A percentile compares a stretch with the other conserved stretches of the same genome.
Conservation (phyloP, 352 stramenopile species). For the Peronospora farinosa region DNA sequence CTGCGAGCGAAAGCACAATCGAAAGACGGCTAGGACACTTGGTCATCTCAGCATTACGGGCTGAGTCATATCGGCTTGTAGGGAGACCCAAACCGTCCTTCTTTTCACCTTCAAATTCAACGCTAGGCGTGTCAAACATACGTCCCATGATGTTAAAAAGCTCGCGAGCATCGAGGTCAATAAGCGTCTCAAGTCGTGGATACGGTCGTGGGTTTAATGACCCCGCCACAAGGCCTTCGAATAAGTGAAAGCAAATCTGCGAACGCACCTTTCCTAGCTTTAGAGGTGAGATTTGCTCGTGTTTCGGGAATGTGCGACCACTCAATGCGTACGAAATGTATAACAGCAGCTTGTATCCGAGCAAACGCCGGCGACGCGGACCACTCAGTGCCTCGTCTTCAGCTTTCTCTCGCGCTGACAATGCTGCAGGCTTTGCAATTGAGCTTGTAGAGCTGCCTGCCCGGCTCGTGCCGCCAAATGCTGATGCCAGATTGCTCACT, state of each 20-base stretch:
- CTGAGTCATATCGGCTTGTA: conserved; percentile 71
- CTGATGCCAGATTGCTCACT: conserved; percentile 55
- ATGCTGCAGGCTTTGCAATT: conserved; percentile 25
- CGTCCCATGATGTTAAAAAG: conserved; percentile 76
- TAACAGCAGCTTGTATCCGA: conserved; percentile 81
- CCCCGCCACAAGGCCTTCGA: conserved; percentile 52
- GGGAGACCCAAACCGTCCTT: conserved; percentile 50
- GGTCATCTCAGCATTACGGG: conserved; percentile 57
- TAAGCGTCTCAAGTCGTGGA: conserved; percentile 75
- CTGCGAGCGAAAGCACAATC: conserved; percentile 77
- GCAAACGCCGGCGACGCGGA: conserved; percentile 55
- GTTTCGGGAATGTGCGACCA: conserved; percentile 86
- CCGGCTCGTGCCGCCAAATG: conserved; percentile 53
- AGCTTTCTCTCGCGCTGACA: conserved; percentile 26
- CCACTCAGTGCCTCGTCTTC: conserved; percentile 49
- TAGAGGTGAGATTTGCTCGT: conserved; percentile 53
- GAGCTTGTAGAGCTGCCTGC: conserved; percentile 28
- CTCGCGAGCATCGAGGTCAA: conserved; percentile 73
- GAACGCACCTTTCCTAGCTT: conserved; percentile 68
- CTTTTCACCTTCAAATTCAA: conserved; percentile 84
- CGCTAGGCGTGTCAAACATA: conserved; percentile 75
- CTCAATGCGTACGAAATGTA: conserved; percentile 91
- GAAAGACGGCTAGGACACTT: conserved; percentile 79
- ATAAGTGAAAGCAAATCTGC: conserved; percentile 82
- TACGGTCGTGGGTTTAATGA: conserved; percentile 38